A percentile compares a stretch with the other conserved stretches of the same genome.
phyloP scores from a whole-genome alignment of 1,284 basidiomycete species.

The Irpex sp. region DNA sequence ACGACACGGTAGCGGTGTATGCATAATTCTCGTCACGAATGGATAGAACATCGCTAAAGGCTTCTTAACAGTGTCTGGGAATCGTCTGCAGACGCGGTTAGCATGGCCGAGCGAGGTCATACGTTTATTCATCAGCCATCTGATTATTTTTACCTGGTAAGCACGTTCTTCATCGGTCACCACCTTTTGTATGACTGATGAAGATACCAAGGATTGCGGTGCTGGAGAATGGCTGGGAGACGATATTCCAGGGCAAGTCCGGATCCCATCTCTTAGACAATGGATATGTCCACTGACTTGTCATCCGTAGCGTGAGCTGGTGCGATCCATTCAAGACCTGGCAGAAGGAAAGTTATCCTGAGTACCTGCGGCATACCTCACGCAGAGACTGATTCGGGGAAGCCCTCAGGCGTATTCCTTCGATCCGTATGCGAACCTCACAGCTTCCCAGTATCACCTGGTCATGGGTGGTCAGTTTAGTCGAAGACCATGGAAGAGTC shows the following conservation, averaged over 20 bases:
- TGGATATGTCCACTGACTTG: not conserved
- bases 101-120: slow-evolving; percentile 17
- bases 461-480: slow-evolving; percentile 56
- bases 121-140: slow-evolving; percentile 24
- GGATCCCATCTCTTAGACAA: not conserved
- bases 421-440: slow-evolving; percentile 60
- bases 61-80: slow-evolving; percentile 19
- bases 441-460: slow-evolving; percentile 39
- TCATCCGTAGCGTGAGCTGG: slow-evolving; percentile 40
- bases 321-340: slow-evolving; percentile 77
- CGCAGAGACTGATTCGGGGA: not conserved
- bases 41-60: not conserved
- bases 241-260: slow-evolving; percentile 23
- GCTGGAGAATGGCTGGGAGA: slow-evolving; percentile 73
- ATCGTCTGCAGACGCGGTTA: slow-evolving; percentile 18
- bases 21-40: slow-evolving; percentile 15
- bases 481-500: not conserved
- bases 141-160: slow-evolving; percentile 27
- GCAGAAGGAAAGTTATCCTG: slow-evolving; percentile 39
- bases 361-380: not conserved
- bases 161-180: slow-evolving; percentile 10
- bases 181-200: not conserved
- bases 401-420: slow-evolving; percentile 52
- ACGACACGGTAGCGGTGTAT: slow-evolving; percentile 70
- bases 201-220: slow-evolving; percentile 60